Evolutionary conservation across 495 filamentous ascomycete species (phyloP).

Genomic region (Annulohypoxylon stygium): DNA sequence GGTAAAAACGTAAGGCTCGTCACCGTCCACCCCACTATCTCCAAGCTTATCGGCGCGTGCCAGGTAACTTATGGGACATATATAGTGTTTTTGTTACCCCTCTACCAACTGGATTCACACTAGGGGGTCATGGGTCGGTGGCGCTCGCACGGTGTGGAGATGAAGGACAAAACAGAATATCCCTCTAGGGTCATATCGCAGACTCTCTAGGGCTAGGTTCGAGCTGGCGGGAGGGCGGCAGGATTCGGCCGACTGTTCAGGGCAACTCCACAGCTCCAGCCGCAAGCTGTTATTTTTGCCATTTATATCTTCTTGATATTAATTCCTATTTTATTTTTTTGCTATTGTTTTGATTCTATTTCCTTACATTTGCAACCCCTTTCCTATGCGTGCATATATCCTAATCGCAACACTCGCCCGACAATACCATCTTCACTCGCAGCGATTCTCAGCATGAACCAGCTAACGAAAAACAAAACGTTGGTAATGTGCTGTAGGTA

Average conservation of each 20-base stretch:
- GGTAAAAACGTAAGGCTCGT: background rate
- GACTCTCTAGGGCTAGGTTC: background rate
- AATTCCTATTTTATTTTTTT: background rate
- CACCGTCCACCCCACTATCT: background rate
- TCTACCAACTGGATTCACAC: background rate
- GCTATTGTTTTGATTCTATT: background rate
- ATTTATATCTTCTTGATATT: background rate
- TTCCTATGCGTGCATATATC: too few relatives aligned
- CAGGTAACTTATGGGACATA: background rate
- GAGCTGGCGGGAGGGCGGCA: background rate
- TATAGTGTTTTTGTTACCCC: background rate
- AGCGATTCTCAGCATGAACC: too few relatives aligned
- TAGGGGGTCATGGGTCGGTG: background rate
- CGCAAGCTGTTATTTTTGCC: background rate
- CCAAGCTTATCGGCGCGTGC: conserved; percentile 1
- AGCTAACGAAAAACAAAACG: too few relatives aligned
- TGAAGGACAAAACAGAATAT: background rate
- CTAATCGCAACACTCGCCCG: too few relatives aligned
- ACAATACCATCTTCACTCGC: too few relatives aligned
- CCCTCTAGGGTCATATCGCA: background rate
- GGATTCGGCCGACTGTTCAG: background rate
- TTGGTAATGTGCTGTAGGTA: too few relatives aligned
- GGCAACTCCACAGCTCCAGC: background rate
- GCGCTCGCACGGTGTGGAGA: background rate
- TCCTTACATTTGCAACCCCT: background rate